Evolutionary conservation across 2,329 filamentous ascomycete genomes (phyloP).

Genomic region (Chaetomium globosum): DNA sequence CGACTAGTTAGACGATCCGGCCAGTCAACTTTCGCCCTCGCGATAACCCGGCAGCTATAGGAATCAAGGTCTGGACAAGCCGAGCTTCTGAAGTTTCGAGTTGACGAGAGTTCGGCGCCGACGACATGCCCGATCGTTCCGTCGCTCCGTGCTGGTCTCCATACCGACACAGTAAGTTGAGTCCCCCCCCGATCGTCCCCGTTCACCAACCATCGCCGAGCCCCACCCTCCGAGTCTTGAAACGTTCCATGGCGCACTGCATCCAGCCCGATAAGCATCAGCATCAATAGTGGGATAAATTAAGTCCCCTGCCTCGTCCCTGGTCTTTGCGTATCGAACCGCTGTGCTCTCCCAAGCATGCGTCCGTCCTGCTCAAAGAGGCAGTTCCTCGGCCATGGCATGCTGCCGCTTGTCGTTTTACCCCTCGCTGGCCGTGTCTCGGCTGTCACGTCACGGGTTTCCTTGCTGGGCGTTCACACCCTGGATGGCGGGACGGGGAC

Average conservation of each 20-base stretch:
- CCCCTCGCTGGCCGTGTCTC: neutral
- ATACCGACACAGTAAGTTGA: no score
- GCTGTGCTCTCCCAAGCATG: neutral
- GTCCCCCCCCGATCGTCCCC: neutral
- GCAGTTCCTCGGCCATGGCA: slow-evolving; percentile 3
- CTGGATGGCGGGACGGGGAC: neutral
- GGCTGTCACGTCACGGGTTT: neutral
- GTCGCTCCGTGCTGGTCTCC: neutral
- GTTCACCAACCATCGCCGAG: neutral
- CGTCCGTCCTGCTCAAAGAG: neutral
- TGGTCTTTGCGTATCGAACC: neutral
- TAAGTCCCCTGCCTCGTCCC: slow-evolving; percentile 2
- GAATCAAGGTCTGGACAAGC: neutral
- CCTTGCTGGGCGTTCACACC: neutral
- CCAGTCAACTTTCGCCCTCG: neutral
- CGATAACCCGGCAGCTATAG: neutral
- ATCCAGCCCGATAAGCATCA: slow-evolving; percentile 5
- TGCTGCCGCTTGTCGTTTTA: neutral
- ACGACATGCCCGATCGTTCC: neutral
- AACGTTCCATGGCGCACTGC: slow-evolving; percentile 7
- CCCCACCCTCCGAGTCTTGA: neutral
- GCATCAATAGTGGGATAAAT: neutral
- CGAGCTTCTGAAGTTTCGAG: neutral
- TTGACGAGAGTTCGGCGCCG: neutral
- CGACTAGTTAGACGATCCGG: no score